Percentiles rank a stretch among this genome's conserved stretches.
phyloP scores from a whole-genome alignment of 768 basidiomycete species.

The Pisolithus sp. region DNA sequence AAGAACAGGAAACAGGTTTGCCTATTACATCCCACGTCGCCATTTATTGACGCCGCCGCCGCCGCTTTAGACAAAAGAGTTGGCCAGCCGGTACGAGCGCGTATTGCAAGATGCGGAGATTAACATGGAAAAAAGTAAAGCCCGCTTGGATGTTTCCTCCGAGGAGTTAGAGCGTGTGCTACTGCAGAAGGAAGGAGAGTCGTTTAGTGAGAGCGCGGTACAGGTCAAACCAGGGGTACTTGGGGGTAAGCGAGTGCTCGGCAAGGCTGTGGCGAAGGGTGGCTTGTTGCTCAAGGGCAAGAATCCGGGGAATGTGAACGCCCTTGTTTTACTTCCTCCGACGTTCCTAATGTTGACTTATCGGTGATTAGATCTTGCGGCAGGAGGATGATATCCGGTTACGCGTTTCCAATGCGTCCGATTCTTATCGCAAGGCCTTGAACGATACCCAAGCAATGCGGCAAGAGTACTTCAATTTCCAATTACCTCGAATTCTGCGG shows the following conservation, averaged over 20 bases:
- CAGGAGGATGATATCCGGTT: conserved; percentile 93
- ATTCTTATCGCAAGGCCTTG: conserved; percentile 85
- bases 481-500: conserved; percentile 86
- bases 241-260: conserved; percentile 75
- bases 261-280: conserved; percentile 89
- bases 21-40: background rate
- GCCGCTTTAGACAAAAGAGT: conserved; percentile 74
- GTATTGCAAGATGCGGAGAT: conserved; percentile 82
- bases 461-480: conserved; percentile 98
- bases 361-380: conserved; percentile 56
- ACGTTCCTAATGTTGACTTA: conserved; percentile 6
- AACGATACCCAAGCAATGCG: conserved; percentile 84
- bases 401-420: conserved; percentile 79
- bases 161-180: conserved; percentile 93
- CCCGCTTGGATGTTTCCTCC: conserved; percentile 78
- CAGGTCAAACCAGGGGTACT: conserved; percentile 55
- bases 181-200: conserved; percentile 93
- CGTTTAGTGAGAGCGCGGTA: conserved; percentile 71
- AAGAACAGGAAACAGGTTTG: conserved; percentile 84
- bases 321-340: conserved; percentile 7
- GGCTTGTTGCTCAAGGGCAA: conserved; percentile 86
- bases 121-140: conserved; percentile 82
- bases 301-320: conserved; percentile 75
- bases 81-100: conserved; percentile 82
- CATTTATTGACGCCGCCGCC: conserved; percentile 4